Evolutionary conservation across 2,329 filamentous ascomycete species (phyloP).

Genomic region (Colletotrichum horii): DNA sequence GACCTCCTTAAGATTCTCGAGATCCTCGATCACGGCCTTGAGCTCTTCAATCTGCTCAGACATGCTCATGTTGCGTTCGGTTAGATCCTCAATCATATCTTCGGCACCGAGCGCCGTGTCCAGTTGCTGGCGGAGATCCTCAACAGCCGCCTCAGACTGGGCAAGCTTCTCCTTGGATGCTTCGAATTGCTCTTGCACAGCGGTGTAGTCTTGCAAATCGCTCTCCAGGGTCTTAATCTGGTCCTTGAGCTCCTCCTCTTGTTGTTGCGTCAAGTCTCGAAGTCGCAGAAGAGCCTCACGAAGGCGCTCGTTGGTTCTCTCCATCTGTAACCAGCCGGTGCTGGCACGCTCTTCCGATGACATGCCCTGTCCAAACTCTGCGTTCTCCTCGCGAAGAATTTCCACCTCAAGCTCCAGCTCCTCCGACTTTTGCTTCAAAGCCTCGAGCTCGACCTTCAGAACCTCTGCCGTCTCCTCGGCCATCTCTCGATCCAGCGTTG

Average conservation of each 20-base stretch:
- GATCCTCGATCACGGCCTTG: conserved; percentile 80
- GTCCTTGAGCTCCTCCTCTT: conserved; percentile 78
- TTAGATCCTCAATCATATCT: conserved; percentile 92
- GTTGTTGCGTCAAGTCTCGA: conserved; percentile 85
- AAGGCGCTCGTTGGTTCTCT: conserved; percentile 86
- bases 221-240: conserved; percentile 78
- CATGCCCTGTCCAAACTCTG: conserved; percentile 83
- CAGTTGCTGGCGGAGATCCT: conserved; percentile 88
- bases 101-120: conserved; percentile 89
- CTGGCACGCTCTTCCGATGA: conserved; percentile 86
- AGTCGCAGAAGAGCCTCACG: conserved; percentile 84
- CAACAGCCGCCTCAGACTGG: conserved; percentile 75
- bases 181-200: conserved; percentile 72
- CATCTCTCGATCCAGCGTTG: conserved; percentile 91
- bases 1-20: conserved; percentile 89
- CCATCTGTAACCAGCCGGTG: conserved; percentile 89
- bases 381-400: conserved; percentile 84
- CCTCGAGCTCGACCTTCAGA: conserved; percentile 79
- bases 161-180: conserved; percentile 74
- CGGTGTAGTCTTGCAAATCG: conserved; percentile 71
- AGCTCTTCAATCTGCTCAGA: conserved; percentile 85
- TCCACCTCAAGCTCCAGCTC: conserved; percentile 90
- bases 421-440: conserved; percentile 76
- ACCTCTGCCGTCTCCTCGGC: conserved; percentile 91
- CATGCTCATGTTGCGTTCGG: conserved; percentile 84